Conservation (phyloP, 148 eudicot species). For the Amaranthus hypochondriacus region DNA sequence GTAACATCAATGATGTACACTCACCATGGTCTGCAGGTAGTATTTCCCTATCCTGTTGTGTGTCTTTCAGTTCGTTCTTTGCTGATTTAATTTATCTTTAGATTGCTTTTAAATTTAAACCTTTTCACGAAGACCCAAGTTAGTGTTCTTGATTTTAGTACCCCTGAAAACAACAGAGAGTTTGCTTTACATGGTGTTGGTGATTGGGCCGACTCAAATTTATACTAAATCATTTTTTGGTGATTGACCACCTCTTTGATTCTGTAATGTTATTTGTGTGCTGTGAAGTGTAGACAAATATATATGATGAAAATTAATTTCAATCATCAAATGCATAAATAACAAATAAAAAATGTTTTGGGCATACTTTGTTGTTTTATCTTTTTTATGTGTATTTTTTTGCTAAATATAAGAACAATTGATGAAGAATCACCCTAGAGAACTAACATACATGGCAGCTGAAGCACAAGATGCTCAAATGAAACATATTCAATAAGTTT, state of each 20-base stretch:
- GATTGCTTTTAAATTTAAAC: background rate
- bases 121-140: background rate
- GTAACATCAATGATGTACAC: constrained; percentile 99
- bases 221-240: background rate
- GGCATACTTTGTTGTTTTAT: no score
- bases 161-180: background rate
- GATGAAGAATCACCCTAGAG: no score
- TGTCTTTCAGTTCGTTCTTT: background rate
- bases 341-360: no score
- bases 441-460: no score
- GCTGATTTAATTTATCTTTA: background rate
- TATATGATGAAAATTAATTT: no score
- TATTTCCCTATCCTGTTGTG: background rate
- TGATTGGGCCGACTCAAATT: background rate
- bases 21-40: constrained; percentile 94
- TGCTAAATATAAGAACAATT: no score
- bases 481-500: no score
- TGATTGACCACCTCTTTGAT: background rate
- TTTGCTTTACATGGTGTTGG: background rate
- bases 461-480: no score
- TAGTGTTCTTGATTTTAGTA: background rate
- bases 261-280: no score
- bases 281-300: no score
- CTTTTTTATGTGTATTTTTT: no score
- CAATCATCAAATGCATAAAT: no score